A percentile compares a stretch with the other conserved stretches of the same genome.
Conservation (phyloP, 768 basidiomycete genomes). For the Trametes maxima region DNA sequence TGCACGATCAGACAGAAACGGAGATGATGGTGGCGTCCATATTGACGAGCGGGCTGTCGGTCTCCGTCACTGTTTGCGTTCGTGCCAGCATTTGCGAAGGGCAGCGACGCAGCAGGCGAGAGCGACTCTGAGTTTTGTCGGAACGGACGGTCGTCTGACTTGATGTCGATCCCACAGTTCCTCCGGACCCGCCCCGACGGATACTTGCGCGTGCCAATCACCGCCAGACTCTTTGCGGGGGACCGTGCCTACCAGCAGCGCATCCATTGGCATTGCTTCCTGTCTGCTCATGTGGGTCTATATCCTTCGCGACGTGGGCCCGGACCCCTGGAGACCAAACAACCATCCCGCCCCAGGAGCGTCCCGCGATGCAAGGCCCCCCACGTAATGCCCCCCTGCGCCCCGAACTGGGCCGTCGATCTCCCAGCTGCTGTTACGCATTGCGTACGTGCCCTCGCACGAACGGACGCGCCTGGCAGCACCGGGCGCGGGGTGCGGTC, state of each 20-base stretch:
- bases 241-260: neutral
- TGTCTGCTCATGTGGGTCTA: slow-evolving; percentile 6
- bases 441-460: neutral
- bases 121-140: neutral
- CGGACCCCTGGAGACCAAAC: neutral
- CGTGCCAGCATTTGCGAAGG: no score
- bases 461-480: neutral
- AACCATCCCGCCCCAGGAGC: neutral
- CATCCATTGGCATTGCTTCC: neutral
- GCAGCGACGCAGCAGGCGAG: neutral
- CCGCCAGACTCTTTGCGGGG: neutral
- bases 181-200: neutral
- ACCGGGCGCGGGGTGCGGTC: neutral
- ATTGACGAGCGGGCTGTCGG: no score
- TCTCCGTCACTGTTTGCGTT: no score
- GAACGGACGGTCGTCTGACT: neutral
- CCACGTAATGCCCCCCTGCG: neutral
- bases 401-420: neutral
- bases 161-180: neutral
- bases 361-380: neutral
- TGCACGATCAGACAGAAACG: no score
- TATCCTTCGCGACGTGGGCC: neutral
- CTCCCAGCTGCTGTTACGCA: neutral
- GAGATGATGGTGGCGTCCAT: no score
- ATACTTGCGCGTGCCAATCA: slow-evolving; percentile 8